Evolutionary conservation across 805 yeast species (phyloP), one percentile per base, ranked within the genome.

Genomic region (Candida taoyuanica): DNA sequence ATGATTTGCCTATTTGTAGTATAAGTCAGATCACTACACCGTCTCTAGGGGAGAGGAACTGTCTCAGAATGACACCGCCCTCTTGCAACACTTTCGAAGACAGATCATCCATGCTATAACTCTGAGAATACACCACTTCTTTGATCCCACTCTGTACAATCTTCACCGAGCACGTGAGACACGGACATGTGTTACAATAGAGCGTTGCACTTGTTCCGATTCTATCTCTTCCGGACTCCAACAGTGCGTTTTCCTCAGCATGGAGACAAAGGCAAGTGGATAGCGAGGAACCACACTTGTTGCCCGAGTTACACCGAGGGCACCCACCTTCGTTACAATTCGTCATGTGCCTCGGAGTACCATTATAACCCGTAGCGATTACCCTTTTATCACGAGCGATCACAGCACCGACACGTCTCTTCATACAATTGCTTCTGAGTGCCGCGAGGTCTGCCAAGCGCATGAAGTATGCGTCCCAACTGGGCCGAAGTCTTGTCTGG

Each of bases 281-380:
- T 27, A 91, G 64, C 1, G 73, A 77, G 3, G 75, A 69, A 3
- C 95, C 95, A 3, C 72, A 61, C 3, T 65, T 64, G 36, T 69
- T 69, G 7, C 83, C 89, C 18, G 73, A 64, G 53, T 93, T 93
- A 59, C 99, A 93, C 28, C 98, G 67, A 5, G 76, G 62, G 60
- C 99, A 93, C 1, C 99, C 99, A 17, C 98, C 98, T 51, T 87
- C 91, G 54, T 86, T 89, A 63, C 99, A 93, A 53, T 93, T 93
- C 18, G 69, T 67, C 52, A 87, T 63, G 42, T 88, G 85, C 29
- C 96, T 71, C 9, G 99, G 98, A 0, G 99, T 93, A 2, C 99
- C 99, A 54, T 93, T 93, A 62, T 93, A 93, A 0, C 99, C 99
- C 0, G 99, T 93, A 3, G 98, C 93, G 18, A 93, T 73, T 19